These are phyloP conservation scores for Colletotrichum chlorophyti DNA, from an alignment of 2,329 filamentous ascomycete genomes.

Conservation along the genomic window DNA sequence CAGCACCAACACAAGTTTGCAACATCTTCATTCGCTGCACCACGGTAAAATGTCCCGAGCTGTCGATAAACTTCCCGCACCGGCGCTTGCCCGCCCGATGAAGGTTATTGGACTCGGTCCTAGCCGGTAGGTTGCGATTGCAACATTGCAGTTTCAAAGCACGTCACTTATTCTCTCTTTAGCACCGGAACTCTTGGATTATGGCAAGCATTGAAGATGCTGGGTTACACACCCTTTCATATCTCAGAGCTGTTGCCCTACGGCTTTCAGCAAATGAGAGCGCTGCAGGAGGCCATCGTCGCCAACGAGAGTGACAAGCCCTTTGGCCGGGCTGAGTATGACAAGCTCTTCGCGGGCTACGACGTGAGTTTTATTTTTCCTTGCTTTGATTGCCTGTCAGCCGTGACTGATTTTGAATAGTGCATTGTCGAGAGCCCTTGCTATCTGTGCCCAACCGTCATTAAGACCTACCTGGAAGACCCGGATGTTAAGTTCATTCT, in stretches of 20 bases:
- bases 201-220: constrained; percentile 40
- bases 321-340: constrained; percentile 44
- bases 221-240: constrained; percentile 46
- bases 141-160: background rate
- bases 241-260: constrained; percentile 39
- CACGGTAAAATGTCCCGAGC: constrained; percentile 17
- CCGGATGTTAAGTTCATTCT: constrained; percentile 45
- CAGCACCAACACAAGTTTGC: background rate
- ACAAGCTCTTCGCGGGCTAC: constrained; percentile 47
- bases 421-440: constrained; percentile 28
- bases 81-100: constrained; percentile 5
- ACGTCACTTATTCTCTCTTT: background rate
- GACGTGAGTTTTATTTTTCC: constrained; percentile 32
- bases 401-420: background rate
- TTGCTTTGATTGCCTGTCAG: background rate
- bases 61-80: constrained; percentile 22
- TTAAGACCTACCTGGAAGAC: constrained; percentile 35
- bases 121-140: constrained; percentile 4
- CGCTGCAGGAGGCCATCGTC: constrained; percentile 39
- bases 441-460: constrained; percentile 38
- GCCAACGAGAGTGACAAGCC: constrained; percentile 34
- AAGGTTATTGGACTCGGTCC: constrained; percentile 24
- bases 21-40: background rate
- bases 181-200: constrained; percentile 45
- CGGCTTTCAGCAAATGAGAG: constrained; percentile 34